These are phyloP conservation scores for Globisporangium viniferum DNA, from an alignment of 352 stramenopile genomes.

Conservation along the genomic window DNA sequence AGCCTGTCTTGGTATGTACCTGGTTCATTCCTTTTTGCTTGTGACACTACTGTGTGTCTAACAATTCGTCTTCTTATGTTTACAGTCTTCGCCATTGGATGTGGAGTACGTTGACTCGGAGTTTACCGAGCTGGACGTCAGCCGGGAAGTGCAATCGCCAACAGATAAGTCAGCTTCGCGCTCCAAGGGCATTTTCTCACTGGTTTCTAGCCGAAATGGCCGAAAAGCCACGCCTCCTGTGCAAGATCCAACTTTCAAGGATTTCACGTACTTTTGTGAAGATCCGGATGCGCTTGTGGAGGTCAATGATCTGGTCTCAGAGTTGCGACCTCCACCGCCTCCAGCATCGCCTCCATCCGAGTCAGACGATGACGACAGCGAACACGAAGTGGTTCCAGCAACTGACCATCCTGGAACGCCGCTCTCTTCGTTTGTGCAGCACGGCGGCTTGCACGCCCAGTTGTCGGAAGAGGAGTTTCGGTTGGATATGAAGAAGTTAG, in stretches of 20 bases:
- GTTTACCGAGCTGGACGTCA: constrained; percentile 83
- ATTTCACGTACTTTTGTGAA: constrained; percentile 90
- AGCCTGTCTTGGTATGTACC: constrained; percentile 56
- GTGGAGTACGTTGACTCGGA: constrained; percentile 86
- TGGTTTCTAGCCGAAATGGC: constrained; percentile 62
- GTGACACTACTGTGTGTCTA: background rate
- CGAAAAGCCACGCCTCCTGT: constrained; percentile 73
- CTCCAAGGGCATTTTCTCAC: constrained; percentile 81
- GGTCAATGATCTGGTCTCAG: constrained; percentile 75
- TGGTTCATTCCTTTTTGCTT: background rate
- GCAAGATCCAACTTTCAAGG: constrained; percentile 87
- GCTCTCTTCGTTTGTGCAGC: constrained; percentile 81
- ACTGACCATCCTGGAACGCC: constrained; percentile 57
- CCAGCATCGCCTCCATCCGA: constrained; percentile 39
- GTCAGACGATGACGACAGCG: constrained; percentile 26
- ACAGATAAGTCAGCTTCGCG: constrained; percentile 74
- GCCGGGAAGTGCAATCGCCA: constrained; percentile 78
- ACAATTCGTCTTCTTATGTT: background rate
- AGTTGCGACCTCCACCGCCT: constrained; percentile 55
- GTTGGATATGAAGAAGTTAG: constrained; percentile 63
- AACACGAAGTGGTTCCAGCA: constrained; percentile 20
- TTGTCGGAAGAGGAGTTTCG: constrained; percentile 49
- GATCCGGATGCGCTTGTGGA: constrained; percentile 83
- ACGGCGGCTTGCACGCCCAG: constrained; percentile 49
- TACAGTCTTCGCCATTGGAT: constrained; percentile 69